Percentiles rank a stretch among this genome's conserved stretches.
Conservation (phyloP, 2,329 filamentous ascomycete species). For the Neonectria sp. region DNA sequence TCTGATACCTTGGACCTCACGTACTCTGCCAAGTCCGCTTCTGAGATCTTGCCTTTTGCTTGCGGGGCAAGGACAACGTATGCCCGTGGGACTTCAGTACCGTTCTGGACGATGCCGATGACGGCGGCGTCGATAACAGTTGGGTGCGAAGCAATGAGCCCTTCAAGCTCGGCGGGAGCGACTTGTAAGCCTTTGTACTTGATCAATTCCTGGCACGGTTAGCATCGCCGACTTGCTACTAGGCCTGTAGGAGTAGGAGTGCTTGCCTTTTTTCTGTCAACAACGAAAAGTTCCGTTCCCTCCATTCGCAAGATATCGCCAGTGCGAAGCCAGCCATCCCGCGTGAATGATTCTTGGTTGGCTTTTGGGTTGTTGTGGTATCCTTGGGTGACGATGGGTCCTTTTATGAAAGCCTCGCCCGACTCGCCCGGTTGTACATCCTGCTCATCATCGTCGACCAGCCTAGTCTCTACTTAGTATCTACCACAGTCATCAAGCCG, state of each 20-base stretch:
- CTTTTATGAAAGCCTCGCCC: constrained; percentile 78
- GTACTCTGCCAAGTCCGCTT: constrained; percentile 45
- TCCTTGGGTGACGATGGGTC: constrained; percentile 80
- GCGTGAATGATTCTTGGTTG: constrained; percentile 71
- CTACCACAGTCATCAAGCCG: neutral
- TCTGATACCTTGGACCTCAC: constrained; percentile 56
- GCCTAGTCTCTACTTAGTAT: constrained; percentile 38
- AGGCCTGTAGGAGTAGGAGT: too few relatives aligned
- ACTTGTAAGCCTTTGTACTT: constrained; percentile 76
- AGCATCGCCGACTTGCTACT: neutral
- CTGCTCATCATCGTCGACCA: constrained; percentile 58
- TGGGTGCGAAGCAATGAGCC: constrained; percentile 57
- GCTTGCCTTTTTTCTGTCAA: constrained; percentile 79
- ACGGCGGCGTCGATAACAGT: constrained; percentile 72
- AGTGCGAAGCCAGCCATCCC: constrained; percentile 79
- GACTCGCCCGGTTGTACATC: constrained; percentile 58
- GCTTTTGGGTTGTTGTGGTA: constrained; percentile 79
- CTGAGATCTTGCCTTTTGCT: constrained; percentile 43
- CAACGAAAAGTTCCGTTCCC: constrained; percentile 80
- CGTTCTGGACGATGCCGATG: constrained; percentile 66
- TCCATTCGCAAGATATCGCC: constrained; percentile 85
- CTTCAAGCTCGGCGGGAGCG: constrained; percentile 75
- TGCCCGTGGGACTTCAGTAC: constrained; percentile 65
- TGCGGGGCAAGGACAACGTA: constrained; percentile 50
- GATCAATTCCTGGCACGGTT: constrained; percentile 65